A percentile compares a stretch with the other conserved stretches of the same genome.
phyloP scores from a whole-genome alignment of 1,284 basidiomycete species.

The Phylloboletellus chloephorus region DNA sequence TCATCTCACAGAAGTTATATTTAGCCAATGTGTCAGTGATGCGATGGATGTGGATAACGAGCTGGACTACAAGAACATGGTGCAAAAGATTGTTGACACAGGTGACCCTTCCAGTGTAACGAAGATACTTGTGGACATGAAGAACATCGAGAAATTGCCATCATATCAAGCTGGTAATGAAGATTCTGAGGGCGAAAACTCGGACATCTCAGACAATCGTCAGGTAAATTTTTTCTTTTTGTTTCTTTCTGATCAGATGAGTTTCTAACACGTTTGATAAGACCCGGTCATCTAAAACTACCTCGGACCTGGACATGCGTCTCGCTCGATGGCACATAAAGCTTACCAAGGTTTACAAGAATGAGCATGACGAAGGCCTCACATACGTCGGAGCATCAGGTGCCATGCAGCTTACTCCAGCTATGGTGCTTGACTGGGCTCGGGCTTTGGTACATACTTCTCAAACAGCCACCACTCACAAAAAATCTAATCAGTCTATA shows the following conservation, averaged over 20 bases:
- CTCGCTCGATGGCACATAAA: not conserved
- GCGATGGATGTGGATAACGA: constrained; percentile 6
- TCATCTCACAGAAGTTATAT: too few species aligned
- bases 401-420: not conserved
- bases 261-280: too few species aligned
- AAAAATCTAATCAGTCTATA: too few species aligned
- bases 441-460: too few species aligned
- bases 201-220: too few species aligned
- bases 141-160: not conserved
- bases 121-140: not conserved
- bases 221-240: too few species aligned
- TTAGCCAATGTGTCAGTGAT: not conserved
- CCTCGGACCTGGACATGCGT: not conserved
- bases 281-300: not conserved
- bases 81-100: not conserved
- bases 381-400: not conserved
- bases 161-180: not conserved
- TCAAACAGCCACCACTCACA: too few species aligned
- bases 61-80: constrained; percentile 5
- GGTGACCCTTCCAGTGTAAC: not conserved
- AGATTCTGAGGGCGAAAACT: too few species aligned
- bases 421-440: constrained; percentile 4
- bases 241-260: too few species aligned
- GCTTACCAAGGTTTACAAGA: not conserved
- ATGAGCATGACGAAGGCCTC: not conserved